Conservation (phyloP, 345 rosid genomes). For the Euclidium syriacum region DNA sequence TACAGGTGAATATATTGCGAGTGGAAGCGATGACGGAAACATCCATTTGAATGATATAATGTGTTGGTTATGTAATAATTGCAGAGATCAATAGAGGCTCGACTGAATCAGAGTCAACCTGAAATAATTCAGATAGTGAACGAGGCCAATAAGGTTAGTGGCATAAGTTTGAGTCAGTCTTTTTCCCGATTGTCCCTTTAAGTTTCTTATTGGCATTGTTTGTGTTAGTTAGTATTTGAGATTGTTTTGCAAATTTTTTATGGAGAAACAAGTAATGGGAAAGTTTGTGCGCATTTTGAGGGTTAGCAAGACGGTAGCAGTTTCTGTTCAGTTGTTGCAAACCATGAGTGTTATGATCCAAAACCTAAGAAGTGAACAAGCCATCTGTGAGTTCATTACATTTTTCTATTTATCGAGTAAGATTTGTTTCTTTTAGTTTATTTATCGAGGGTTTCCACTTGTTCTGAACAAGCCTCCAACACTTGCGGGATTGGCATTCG, state of each 20-base stretch:
- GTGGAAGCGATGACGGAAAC: no score
- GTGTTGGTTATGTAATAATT: no score
- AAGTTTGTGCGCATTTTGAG: slow-evolving; percentile 81
- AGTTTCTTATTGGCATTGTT: slow-evolving; percentile 1
- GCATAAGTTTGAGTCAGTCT: slow-evolving; percentile 68
- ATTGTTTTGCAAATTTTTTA: slow-evolving; percentile 62
- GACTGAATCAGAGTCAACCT: no score
- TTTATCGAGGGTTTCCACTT: slow-evolving; percentile 83
- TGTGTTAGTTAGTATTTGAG: neutral
- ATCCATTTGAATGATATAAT: no score
- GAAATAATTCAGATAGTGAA: slow-evolving; percentile 70
- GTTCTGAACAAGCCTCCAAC: slow-evolving; percentile 92
- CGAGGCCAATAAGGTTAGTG: slow-evolving; percentile 67
- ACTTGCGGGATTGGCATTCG: slow-evolving; percentile 88
- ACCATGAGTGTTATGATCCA: slow-evolving; percentile 97
- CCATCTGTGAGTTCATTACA: slow-evolving; percentile 83
- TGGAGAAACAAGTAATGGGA: slow-evolving; percentile 97
- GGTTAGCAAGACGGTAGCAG: slow-evolving; percentile 50
- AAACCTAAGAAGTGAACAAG: slow-evolving; percentile 75
- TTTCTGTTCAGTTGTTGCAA: slow-evolving; percentile 95
- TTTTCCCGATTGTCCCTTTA: neutral
- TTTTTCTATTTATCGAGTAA: no score
- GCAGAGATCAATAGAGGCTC: no score
- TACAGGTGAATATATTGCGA: no score
- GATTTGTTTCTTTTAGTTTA: no score